Base-by-base conservation (phyloP, 352 stramenopile genomes). In the Phytophthora pini region DNA sequence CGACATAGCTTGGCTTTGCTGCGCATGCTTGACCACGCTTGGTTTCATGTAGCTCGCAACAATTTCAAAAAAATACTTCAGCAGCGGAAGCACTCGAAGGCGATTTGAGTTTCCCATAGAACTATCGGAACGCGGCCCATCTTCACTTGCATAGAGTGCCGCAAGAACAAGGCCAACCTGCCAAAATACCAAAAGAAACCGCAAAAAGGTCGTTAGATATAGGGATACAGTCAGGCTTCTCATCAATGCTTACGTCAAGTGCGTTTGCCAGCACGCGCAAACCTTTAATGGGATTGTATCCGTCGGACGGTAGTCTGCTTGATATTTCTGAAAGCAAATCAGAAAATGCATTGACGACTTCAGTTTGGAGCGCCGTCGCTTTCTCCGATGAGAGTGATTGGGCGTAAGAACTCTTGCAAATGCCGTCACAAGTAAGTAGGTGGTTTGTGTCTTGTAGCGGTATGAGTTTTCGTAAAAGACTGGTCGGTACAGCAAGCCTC, bases 41-140 rank as follows among this genome's bases (percentile, higher is more conserved):
- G 77, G 61, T 10, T 70, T 83, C 44, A 88, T 53, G 49, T 84
- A 76, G 36, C 76, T 70, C n/a, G 82, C 68, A 34, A 91, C 40
- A 26, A 89, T 67, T 15, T 56, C 57, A 15, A 94, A 68, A 24
- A 81, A 80, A 10, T 72, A 61, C 29, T 89, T 80, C 8, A 90
- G 53, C 39, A 85, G 51, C 17, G 66, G 52, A 34, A 80, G 60
- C 22, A 73, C 48, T 12, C 58, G 31, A 34, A 74, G 32, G n/a
- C 26, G 39, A 39, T 47, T 56, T 20, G 47, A 48, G 39, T 36
- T 70, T 27, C 13, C 29, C 2, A 9, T 38, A 10, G 26, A 38
- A 12, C 9, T 50, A 44, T 71, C 65, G 29, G 59, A 55, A 27
- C 34, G 2, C 32, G 53, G 22, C 38, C 29, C 39, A 38, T 57